Evolutionary conservation across 1,139 yeast genomes (phyloP).

Genomic region (Taphrina pruni): DNA sequence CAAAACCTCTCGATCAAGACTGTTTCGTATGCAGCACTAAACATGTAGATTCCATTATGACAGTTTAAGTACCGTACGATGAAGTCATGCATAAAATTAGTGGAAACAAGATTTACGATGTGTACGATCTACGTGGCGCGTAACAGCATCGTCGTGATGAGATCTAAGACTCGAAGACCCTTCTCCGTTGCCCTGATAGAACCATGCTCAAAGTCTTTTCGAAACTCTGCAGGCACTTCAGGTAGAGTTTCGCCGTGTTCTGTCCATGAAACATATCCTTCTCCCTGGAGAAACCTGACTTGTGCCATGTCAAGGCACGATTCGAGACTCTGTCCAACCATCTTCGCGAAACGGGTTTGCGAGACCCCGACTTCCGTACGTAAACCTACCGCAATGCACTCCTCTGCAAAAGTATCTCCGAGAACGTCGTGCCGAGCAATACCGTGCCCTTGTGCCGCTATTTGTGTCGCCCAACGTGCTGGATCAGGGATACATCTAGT

Average conservation of each 20-base stretch:
- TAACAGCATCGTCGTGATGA: conserved; percentile 14
- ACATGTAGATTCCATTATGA: neutral
- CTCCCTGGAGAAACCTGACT: conserved; percentile 14
- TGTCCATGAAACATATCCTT: conserved; percentile 14
- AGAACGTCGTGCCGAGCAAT: conserved; percentile 14
- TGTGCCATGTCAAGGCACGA: conserved; percentile 25
- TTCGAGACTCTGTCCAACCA: conserved; percentile 2
- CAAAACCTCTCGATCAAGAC: no score
- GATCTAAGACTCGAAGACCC: conserved; percentile 25
- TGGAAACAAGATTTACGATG: neutral
- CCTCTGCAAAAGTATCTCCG: conserved; percentile 17
- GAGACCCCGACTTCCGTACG: conserved; percentile 33
- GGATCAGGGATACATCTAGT: conserved; percentile 38
- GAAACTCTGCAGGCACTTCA: conserved; percentile 9
- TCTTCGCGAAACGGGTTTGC: conserved; percentile 1
- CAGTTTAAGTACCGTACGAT: neutral
- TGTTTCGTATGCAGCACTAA: neutral
- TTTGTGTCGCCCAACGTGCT: conserved; percentile 33
- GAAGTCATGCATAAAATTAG: conserved; percentile 6
- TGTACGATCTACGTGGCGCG: conserved; percentile 1
- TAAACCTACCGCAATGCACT: conserved; percentile 26
- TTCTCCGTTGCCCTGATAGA: conserved; percentile 20
- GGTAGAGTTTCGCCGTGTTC: neutral
- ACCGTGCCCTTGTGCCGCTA: conserved; percentile 18
- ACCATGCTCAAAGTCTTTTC: conserved; percentile 2